Evolutionary conservation across 495 filamentous ascomycete genomes (phyloP).

Genomic region (Xanthoparmelia taractica): DNA sequence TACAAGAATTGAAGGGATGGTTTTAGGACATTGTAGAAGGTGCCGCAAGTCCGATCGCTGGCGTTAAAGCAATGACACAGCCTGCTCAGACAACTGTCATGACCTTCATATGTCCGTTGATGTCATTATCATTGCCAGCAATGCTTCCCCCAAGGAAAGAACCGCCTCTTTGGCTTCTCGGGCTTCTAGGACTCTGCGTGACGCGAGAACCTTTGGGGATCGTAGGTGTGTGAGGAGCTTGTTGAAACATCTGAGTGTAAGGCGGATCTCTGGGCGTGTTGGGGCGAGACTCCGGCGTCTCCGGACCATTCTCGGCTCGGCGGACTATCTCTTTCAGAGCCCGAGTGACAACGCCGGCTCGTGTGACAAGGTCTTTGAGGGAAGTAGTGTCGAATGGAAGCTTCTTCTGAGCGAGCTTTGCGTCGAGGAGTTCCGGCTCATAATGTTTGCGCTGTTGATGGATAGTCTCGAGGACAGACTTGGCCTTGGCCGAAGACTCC

Average conservation of each 20-base stretch:
- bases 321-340: constrained; percentile 68
- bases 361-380: constrained; percentile 75
- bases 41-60: neutral
- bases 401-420: constrained; percentile 54
- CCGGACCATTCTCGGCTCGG: constrained; percentile 64
- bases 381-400: constrained; percentile 89
- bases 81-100: constrained; percentile 53
- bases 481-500: constrained; percentile 56
- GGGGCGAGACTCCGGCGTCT: constrained; percentile 47
- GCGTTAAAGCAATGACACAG: neutral
- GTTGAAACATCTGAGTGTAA: constrained; percentile 56
- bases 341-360: constrained; percentile 68
- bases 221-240: constrained; percentile 42
- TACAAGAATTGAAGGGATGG: constrained; percentile 16
- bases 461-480: constrained; percentile 77
- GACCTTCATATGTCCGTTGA: constrained; percentile 55
- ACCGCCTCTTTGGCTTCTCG: constrained; percentile 45
- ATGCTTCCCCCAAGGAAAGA: constrained; percentile 44
- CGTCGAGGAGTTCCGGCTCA: constrained; percentile 39
- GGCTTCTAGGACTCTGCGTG: constrained; percentile 31
- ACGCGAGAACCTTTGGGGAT: constrained; percentile 31
- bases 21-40: neutral
- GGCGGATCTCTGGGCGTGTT: constrained; percentile 44
- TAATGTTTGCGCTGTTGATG: constrained; percentile 55
- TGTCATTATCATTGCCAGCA: constrained; percentile 42